Evolutionary conservation across 306 rosid species (phyloP).

Genomic region (Benincasa hispida): DNA sequence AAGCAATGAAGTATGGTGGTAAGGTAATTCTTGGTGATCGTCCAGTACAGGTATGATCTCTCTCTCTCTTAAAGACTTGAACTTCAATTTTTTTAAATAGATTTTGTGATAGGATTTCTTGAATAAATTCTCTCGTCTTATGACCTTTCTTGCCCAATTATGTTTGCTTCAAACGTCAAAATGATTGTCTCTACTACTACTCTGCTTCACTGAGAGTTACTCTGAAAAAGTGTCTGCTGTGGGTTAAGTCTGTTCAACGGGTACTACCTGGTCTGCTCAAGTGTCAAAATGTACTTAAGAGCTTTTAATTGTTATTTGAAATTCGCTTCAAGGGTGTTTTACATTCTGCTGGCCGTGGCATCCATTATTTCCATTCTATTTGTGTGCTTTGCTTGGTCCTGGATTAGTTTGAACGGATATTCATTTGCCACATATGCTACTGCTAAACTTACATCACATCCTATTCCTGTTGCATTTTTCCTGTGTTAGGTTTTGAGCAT

Average conservation of each 20-base stretch:
- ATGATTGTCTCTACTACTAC: not conserved
- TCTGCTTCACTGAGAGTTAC: not conserved
- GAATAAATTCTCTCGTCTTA: not conserved
- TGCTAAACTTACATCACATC: not conserved
- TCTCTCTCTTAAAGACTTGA: no score
- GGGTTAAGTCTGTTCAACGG: not conserved
- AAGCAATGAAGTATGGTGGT: conserved; percentile 88
- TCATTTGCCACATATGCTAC: not conserved
- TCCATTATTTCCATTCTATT: not conserved
- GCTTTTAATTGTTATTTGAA: not conserved
- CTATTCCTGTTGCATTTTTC: not conserved
- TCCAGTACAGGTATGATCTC: conserved; percentile 62
- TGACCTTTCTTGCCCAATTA: not conserved
- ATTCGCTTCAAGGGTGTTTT: not conserved
- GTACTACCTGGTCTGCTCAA: not conserved
- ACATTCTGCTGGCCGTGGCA: not conserved
- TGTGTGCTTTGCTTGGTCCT: not conserved
- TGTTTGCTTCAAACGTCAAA: not conserved
- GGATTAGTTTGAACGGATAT: not conserved
- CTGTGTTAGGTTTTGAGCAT: not conserved
- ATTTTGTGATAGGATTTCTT: not conserved
- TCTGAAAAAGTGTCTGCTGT: not conserved
- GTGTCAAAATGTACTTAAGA: not conserved
- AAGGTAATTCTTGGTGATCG: conserved; percentile 94
- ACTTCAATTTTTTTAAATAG: not conserved